Base-by-base conservation (phyloP, 139 green algal species). In the Eudorina sp. region DNA sequence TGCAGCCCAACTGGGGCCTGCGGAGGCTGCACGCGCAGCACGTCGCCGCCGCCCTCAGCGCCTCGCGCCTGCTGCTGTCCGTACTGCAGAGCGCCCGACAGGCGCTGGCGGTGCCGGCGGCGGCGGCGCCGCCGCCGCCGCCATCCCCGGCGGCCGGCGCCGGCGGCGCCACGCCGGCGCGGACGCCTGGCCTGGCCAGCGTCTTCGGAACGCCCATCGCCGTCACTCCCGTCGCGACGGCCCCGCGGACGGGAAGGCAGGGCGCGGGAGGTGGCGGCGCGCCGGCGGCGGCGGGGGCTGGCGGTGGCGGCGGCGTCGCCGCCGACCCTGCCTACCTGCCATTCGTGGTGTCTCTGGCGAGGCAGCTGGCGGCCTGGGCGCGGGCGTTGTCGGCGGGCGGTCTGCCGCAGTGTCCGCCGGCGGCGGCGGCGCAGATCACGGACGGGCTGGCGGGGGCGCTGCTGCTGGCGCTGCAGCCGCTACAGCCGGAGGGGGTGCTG, bases 401-500 rank as follows among this genome's bases (percentile, higher is more conserved):
- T 4, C 66, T 88, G 66, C 83, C 83, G 66, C 83, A 88, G 69
- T 88, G 83, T 51, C 83, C 83, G 36, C 36, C 48, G 21, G 6
- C 25, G 31, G 68, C 29, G 51, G 66, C 80, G 48, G 48, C 7
- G 62, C 21, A 60, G 60, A 66, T 86, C 45, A 83, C 66, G 53
- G 86, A 90, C 48, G 53, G 48, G 21, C 53, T 93, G 75, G 86
- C 66, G 27, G 77, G 81, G 11, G 16, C 66, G 43, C 68, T 90
- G 55, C 86, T 91, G 66, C 29, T 84, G 53, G 36, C 76, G 68
- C 69, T 90, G 76, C 75, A 83, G 82, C 13, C 43, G 31, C 53
- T 86, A 46, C 53, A 36, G 40, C 36, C 31, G 29, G 51, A 60
- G 51, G 41, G 41, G 38, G 51, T 25, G 27, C 25, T 31, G 36